phyloP scores from a whole-genome alignment of 2,329 filamentous ascomycete species.

The Calonectria fujianensis region DNA sequence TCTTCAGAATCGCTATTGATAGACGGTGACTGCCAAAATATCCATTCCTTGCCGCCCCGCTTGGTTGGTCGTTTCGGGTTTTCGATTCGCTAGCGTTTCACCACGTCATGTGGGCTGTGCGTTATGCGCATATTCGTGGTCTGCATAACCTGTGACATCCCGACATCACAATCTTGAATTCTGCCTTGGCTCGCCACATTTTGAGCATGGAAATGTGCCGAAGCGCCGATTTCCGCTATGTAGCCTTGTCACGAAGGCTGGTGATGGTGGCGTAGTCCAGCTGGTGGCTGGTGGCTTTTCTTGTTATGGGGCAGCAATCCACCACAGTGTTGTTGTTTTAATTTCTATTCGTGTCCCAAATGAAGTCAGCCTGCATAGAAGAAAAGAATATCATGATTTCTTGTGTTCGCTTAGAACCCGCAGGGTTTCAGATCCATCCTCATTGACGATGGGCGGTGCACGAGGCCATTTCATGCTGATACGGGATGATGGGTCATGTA shows the following conservation, averaged over 20 bases:
- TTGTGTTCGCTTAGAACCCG: background rate
- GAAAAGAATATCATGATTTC: slow-evolving; percentile 7
- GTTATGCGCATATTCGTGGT: slow-evolving; percentile 12
- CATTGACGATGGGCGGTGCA: background rate
- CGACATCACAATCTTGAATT: background rate
- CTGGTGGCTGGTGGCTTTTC: slow-evolving; percentile 11
- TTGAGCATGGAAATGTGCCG: background rate
- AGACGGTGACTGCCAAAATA: background rate
- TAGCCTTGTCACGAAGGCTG: background rate
- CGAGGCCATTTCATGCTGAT: background rate
- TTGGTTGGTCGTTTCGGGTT: background rate
- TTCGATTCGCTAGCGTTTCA: slow-evolving; percentile 10
- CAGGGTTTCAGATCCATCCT: slow-evolving; percentile 9
- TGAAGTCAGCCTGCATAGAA: background rate
- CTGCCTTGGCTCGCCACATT: slow-evolving; percentile 12
- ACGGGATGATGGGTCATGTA: slow-evolving; percentile 13
- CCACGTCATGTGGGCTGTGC: slow-evolving; percentile 23
- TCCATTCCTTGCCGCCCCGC: background rate
- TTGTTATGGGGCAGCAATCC: slow-evolving; percentile 12
- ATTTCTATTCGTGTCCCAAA: background rate
- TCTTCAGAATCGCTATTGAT: background rate
- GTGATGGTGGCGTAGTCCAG: slow-evolving; percentile 1
- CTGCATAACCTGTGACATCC: background rate
- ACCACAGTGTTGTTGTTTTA: background rate
- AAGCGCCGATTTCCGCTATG: background rate